These are phyloP conservation scores for Venustampulla echinocandica DNA, from an alignment of 495 filamentous ascomycete species.

Conservation along the genomic window DNA sequence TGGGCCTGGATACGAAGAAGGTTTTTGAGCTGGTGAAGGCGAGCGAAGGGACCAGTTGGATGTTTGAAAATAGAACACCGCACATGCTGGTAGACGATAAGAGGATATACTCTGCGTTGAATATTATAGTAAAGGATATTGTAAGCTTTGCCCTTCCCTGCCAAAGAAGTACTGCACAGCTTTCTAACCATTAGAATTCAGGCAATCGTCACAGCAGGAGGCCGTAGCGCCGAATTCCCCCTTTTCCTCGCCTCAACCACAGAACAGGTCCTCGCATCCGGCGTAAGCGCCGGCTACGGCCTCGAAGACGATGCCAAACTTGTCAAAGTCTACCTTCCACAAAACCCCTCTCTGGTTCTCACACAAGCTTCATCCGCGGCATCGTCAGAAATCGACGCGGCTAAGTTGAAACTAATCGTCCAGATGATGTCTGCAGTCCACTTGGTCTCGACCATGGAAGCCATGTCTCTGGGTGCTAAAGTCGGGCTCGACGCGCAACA, in stretches of 20 bases:
- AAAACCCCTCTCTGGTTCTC: slow-evolving; percentile 24
- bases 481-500: slow-evolving; percentile 56
- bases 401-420: slow-evolving; percentile 45
- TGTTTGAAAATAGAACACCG: slow-evolving; percentile 69
- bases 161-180: too few relatives aligned
- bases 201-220: slow-evolving; percentile 66
- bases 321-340: slow-evolving; percentile 49
- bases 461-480: slow-evolving; percentile 53
- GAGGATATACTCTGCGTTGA: slow-evolving; percentile 59
- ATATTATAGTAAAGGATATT: slow-evolving; percentile 75
- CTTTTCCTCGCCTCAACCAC: slow-evolving; percentile 63
- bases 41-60: slow-evolving; percentile 64
- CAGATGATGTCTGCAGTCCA: slow-evolving; percentile 56
- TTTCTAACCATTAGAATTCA: too few relatives aligned
- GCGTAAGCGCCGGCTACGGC: slow-evolving; percentile 51
- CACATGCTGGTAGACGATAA: slow-evolving; percentile 62
- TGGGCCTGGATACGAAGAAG: slow-evolving; percentile 53
- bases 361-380: slow-evolving; percentile 8
- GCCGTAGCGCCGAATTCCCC: slow-evolving; percentile 49
- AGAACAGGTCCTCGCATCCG: slow-evolving; percentile 60
- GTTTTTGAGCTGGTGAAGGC: slow-evolving; percentile 49
- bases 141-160: slow-evolving; percentile 6
- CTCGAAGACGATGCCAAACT: slow-evolving; percentile 63
- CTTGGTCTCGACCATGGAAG: slow-evolving; percentile 55
- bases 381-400: slow-evolving; percentile 27